Conservation (phyloP, 2,329 filamentous ascomycete genomes). For the Dendrostoma leiphaemia region DNA sequence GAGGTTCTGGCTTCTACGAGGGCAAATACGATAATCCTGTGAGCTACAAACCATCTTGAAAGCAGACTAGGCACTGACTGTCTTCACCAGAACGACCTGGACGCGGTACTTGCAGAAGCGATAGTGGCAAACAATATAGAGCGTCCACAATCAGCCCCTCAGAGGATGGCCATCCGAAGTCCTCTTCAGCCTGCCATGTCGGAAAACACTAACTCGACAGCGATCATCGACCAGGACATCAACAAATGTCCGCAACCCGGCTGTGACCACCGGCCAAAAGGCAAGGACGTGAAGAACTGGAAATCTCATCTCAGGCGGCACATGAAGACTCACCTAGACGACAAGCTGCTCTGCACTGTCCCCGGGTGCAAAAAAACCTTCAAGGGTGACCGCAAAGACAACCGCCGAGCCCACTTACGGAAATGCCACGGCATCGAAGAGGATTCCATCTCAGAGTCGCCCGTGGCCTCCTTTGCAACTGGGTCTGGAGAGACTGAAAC, state of each 20-base stretch:
- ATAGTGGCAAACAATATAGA: too few relatives aligned
- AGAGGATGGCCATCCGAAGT: neutral
- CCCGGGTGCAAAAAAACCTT: neutral
- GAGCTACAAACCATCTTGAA: too few relatives aligned
- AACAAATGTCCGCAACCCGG: neutral
- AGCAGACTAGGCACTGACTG: too few relatives aligned
- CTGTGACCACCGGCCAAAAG: neutral
- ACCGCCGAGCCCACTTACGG: neutral
- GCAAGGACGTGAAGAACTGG: neutral
- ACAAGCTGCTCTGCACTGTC: conserved; percentile 3
- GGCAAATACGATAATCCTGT: too few relatives aligned
- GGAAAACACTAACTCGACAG: neutral
- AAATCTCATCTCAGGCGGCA: neutral
- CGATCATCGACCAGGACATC: too few relatives aligned
- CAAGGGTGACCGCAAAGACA: neutral
- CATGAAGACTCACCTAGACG: conserved; percentile 1
- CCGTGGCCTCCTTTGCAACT: too few relatives aligned
- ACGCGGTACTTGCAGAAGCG: too few relatives aligned
- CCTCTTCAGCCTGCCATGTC: too few relatives aligned
- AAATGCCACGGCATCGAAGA: neutral
- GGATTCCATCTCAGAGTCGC: too few relatives aligned
- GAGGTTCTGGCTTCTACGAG: too few relatives aligned
- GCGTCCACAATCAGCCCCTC: too few relatives aligned
- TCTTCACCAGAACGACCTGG: too few relatives aligned
- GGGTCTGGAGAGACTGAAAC: neutral